phyloP scores from a whole-genome alignment of 2,329 filamentous ascomycete genomes.

The Fusarium bactridioides region DNA sequence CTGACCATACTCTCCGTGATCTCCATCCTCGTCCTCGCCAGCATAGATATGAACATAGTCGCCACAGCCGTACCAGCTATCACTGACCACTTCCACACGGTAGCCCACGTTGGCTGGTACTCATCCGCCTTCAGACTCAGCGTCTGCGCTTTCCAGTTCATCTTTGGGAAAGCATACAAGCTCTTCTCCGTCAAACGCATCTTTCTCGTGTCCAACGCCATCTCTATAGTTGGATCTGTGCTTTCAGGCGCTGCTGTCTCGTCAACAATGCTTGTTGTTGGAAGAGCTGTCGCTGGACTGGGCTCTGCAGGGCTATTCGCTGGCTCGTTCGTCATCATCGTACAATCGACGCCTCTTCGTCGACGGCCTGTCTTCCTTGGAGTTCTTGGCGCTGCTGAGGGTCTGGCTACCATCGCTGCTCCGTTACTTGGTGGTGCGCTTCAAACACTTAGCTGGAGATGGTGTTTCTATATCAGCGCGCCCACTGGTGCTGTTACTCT shows the following conservation, averaged over 20 bases:
- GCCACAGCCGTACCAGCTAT: conserved; percentile 38
- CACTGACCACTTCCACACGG: conserved; percentile 39
- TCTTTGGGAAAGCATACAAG: conserved; percentile 24
- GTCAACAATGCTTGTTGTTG: conserved; percentile 54
- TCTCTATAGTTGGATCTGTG: conserved; percentile 56
- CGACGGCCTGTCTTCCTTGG: conserved; percentile 9
- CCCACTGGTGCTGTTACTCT: conserved; percentile 31
- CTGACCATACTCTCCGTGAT: conserved; percentile 2
- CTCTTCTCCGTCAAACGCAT: conserved; percentile 36
- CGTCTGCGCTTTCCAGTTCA: conserved; percentile 49
- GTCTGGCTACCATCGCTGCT: conserved; percentile 26
- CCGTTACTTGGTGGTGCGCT: conserved; percentile 42
- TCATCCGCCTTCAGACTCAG: conserved; percentile 47
- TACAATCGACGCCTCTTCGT: background rate
- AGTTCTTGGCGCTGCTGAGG: conserved; percentile 20
- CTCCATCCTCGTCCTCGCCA: conserved; percentile 13
- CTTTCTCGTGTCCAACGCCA: conserved; percentile 49
- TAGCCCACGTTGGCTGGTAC: conserved; percentile 39
- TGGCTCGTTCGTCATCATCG: conserved; percentile 39
- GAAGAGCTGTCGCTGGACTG: conserved; percentile 54
- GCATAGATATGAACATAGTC: conserved; percentile 38
- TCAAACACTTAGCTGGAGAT: conserved; percentile 44
- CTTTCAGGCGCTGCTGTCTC: conserved; percentile 53
- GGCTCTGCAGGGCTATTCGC: conserved; percentile 53
- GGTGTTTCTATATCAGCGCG: conserved; percentile 48